phyloP scores from a whole-genome alignment of 2,329 filamentous ascomycete genomes.

The Claviceps digitariae region DNA sequence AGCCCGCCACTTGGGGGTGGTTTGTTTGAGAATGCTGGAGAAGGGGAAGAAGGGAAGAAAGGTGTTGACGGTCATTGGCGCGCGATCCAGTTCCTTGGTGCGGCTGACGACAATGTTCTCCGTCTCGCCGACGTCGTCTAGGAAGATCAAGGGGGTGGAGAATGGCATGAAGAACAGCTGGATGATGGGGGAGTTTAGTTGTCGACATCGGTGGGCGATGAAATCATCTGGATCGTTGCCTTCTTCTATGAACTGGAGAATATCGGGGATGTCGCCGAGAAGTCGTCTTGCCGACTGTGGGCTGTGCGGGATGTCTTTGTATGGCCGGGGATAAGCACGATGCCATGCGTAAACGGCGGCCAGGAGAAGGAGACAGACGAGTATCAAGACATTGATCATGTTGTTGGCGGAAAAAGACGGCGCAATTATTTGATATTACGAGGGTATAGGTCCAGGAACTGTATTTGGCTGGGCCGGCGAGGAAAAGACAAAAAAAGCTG shows the following conservation, averaged over 20 bases:
- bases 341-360: not conserved
- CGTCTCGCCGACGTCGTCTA: constrained; percentile 25
- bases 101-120: constrained; percentile 29
- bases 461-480: no score
- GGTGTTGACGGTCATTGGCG: constrained; percentile 17
- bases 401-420: not conserved
- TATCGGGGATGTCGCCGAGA: constrained; percentile 5
- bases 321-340: constrained; percentile 1
- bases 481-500: no score
- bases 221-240: not conserved
- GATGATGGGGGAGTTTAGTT: constrained; percentile 1
- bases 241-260: not conserved
- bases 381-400: not conserved
- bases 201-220: not conserved
- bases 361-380: not conserved
- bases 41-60: constrained; percentile 19
- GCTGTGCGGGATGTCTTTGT: constrained; percentile 4
- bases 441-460: no score
- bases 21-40: constrained; percentile 19
- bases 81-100: constrained; percentile 29
- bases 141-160: constrained; percentile 25
- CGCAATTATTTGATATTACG: no score
- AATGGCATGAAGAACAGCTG: constrained; percentile 27
- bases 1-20: constrained; percentile 18
- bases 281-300: constrained; percentile 1